Conservation (phyloP, 352 stramenopile genomes). For the Phytophthora syringae region DNA sequence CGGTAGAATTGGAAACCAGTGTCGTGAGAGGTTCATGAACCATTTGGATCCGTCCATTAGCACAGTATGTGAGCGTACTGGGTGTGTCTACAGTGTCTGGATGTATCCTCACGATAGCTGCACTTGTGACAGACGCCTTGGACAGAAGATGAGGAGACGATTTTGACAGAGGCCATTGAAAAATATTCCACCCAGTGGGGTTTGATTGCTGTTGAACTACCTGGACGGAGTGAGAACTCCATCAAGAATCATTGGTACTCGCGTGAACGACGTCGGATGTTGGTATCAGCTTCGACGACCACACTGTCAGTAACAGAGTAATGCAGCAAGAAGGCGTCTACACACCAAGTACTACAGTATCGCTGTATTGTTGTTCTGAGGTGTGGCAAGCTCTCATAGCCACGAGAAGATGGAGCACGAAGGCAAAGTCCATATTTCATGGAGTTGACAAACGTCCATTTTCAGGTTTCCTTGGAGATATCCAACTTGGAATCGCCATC, state of each 20-base stretch:
- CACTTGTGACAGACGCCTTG: slow-evolving; percentile 45
- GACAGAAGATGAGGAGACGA: slow-evolving; percentile 53
- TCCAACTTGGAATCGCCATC: too few species aligned
- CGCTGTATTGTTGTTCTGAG: too few species aligned
- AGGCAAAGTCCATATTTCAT: too few species aligned
- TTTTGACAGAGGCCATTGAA: slow-evolving; percentile 32
- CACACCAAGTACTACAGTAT: too few species aligned
- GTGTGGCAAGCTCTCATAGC: too few species aligned
- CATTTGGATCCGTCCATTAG: slow-evolving; percentile 56
- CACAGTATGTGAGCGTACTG: slow-evolving; percentile 36
- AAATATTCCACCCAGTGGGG: slow-evolving; percentile 51
- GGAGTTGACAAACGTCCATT: too few species aligned
- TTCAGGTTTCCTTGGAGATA: too few species aligned
- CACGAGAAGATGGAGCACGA: too few species aligned
- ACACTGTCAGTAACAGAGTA: neutral
- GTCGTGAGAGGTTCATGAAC: slow-evolving; percentile 75
- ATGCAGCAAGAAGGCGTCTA: neutral
- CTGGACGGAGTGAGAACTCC: slow-evolving; percentile 59
- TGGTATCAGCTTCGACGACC: slow-evolving; percentile 1
- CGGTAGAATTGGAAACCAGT: slow-evolving; percentile 71
- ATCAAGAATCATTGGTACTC: slow-evolving; percentile 79
- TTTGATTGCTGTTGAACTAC: slow-evolving; percentile 49
- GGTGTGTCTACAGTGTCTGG: neutral
- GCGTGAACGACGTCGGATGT: slow-evolving; percentile 27
- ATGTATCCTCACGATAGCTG: neutral